Evolutionary conservation across 306 rosid genomes (phyloP), one percentile per base, ranked within the genome.

Genomic region (Medicago arabica): DNA sequence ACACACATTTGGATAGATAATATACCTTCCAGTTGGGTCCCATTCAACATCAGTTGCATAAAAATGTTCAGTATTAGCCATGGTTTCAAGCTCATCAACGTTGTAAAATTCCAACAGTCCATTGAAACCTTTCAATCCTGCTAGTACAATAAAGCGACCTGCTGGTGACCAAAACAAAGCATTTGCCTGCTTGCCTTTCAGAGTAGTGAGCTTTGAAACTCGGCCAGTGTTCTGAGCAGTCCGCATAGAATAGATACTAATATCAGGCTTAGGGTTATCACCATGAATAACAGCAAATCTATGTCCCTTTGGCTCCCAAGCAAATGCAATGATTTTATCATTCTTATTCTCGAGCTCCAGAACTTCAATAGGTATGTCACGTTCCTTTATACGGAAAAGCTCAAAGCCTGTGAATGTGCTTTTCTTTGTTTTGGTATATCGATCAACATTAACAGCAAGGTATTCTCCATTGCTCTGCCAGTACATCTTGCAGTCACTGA

Each of bases 221-320:
- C 93, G 89, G 65, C 93, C 93, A 40, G 88, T 74, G 69, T 88
- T 71, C 75, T 88, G 86, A 73, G 86, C 79, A 74, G 85, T 85
- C 41, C 88, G 85, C 96, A 92, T 87, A 0, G 91, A 83, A 84
- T 88, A 92, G 68, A 92, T 84, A 66, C 92, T 92, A 31, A 92
- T 59, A 75, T 92, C 94, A 34, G 93, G 97, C 85, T 84, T 90
- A 4, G 96, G 96, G 82, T 77, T 85, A 79, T 90, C 96, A 69
- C 96, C 96, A 63, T 92, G 97, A 78, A 92, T 92, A 70, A 92
- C 84, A 0, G 83, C 94, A 77, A 92, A 92, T 75, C 96, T 83
- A 44, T 90, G 96, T 63, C 97, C 94, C 75, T 92, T 92, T 4
- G 97, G 97, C 86, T 92, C 96, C 98, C 96, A 93, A n/a, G 96